Conservation (phyloP, 768 basidiomycete genomes). For the Guyanaporus albipodus region DNA sequence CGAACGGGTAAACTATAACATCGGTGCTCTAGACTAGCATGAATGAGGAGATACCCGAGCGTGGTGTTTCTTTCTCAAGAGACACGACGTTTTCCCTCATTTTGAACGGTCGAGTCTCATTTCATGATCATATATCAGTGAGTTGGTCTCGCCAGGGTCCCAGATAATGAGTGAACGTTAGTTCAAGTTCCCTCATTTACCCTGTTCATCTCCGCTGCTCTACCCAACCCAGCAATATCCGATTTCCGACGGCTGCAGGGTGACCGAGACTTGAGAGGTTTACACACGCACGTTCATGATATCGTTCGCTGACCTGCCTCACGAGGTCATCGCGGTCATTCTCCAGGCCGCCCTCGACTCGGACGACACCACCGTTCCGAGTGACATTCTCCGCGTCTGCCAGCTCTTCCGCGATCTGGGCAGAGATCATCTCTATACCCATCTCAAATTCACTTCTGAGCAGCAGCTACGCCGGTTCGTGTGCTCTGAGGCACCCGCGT, state of each 20-base stretch:
- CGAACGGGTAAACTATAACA: no score
- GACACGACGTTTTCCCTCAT: no score
- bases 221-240: neutral
- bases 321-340: conserved; percentile 21
- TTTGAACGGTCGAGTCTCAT: no score
- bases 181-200: no score
- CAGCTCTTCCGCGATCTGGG: conserved; percentile 20
- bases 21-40: no score
- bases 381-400: conserved; percentile 22
- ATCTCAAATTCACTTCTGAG: conserved; percentile 24
- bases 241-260: conserved; percentile 3
- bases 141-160: no score
- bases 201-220: neutral
- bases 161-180: no score
- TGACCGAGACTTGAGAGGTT: neutral
- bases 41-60: no score
- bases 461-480: conserved; percentile 21
- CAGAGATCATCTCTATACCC: conserved; percentile 20
- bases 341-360: conserved; percentile 14
- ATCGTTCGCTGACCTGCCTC: conserved; percentile 18
- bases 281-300: conserved; percentile 1
- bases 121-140: no score
- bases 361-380: conserved; percentile 12
- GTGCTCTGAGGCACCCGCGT: conserved; percentile 1
- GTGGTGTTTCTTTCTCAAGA: no score